A percentile compares a stretch with the other conserved stretches of the same genome.
phyloP scores from a whole-genome alignment of 305 asterid genomes.

The Nicotiana rustica region DNA sequence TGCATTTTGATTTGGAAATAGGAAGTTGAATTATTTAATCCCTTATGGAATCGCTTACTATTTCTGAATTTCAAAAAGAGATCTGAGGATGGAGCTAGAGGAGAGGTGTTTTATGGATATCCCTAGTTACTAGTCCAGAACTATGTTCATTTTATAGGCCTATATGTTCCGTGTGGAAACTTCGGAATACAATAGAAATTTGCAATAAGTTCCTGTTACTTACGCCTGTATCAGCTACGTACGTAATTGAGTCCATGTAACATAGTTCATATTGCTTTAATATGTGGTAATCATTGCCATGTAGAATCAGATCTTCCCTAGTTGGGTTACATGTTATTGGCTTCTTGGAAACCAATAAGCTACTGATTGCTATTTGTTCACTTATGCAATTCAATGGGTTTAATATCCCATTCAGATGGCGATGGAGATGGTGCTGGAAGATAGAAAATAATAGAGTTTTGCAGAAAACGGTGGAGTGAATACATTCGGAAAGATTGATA shows the following conservation, averaged over 20 bases:
- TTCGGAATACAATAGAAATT: background rate
- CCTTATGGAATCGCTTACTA: too few relatives aligned
- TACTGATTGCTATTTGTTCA: background rate
- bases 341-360: constrained; percentile 1
- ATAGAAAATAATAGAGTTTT: background rate
- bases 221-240: background rate
- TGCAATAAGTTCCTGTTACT: background rate
- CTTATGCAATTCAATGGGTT: background rate
- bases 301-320: background rate
- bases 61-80: too few relatives aligned
- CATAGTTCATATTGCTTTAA: background rate
- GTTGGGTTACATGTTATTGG: background rate
- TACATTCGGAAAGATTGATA: background rate
- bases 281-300: background rate
- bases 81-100: background rate
- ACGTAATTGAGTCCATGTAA: background rate
- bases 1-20: background rate
- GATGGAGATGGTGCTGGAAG: background rate
- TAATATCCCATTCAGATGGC: background rate
- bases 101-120: background rate
- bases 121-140: background rate
- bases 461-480: background rate
- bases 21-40: background rate
- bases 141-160: background rate
- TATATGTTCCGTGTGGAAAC: background rate